A percentile compares a stretch with the other conserved stretches of the same genome.
phyloP scores from a whole-genome alignment of 495 filamentous ascomycete species.

The Parathielavia appendiculata region DNA sequence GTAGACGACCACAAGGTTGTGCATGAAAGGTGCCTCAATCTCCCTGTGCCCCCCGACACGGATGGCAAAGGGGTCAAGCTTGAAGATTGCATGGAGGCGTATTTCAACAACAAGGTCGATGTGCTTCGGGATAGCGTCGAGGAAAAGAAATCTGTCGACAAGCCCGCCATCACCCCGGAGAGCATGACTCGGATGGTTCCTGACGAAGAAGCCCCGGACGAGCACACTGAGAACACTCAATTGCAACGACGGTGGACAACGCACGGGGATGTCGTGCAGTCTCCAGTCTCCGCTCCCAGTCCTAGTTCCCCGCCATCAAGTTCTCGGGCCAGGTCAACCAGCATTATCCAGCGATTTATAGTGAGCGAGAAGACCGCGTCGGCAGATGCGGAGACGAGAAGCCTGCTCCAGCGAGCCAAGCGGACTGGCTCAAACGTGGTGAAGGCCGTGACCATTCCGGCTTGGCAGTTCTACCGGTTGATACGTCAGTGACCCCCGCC shows the following conservation, averaged over 20 bases:
- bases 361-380: conserved; percentile 30
- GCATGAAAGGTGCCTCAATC: conserved; percentile 85
- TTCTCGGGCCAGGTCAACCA: conserved; percentile 41
- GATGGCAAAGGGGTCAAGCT: conserved; percentile 62
- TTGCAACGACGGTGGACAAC: conserved; percentile 33
- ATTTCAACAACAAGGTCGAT: conserved; percentile 93
- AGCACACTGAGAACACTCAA: conserved; percentile 10
- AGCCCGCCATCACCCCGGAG: conserved; percentile 18
- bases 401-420: conserved; percentile 36
- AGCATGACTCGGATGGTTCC: conserved; percentile 37
- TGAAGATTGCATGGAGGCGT: conserved; percentile 86
- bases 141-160: conserved; percentile 46
- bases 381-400: conserved; percentile 34
- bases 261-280: conserved; percentile 23
- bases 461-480: conserved; percentile 94
- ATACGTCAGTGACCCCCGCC: conserved; percentile 57
- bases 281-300: conserved; percentile 16
- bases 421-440: conserved; percentile 49
- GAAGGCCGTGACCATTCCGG: conserved; percentile 89
- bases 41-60: conserved; percentile 68
- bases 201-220: conserved; percentile 27
- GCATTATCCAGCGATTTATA: conserved; percentile 47
- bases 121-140: conserved; percentile 65
- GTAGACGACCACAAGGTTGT: conserved; percentile 90
- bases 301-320: conserved; percentile 19